These are phyloP conservation scores for Mycena rebaudengoi DNA, from an alignment of 768 basidiomycete genomes.

Conservation along the genomic window DNA sequence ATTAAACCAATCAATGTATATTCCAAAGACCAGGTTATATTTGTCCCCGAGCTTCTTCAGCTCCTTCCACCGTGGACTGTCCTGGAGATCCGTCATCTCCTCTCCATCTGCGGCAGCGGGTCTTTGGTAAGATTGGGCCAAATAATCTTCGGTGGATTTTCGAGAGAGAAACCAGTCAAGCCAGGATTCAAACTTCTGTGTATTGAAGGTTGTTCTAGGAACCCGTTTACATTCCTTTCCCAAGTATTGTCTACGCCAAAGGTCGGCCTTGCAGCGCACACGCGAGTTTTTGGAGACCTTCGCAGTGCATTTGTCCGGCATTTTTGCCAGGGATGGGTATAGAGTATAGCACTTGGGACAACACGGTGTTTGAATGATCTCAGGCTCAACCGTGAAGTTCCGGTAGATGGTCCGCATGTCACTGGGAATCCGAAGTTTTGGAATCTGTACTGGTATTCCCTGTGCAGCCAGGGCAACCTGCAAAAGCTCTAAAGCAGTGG, in stretches of 20 bases:
- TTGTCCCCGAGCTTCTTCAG: background rate
- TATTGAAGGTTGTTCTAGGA: conserved; percentile 14
- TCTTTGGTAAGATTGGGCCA: conserved; percentile 1
- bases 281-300: conserved; percentile 14
- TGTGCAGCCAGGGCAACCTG: conserved; percentile 8
- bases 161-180: conserved; percentile 14
- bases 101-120: conserved; percentile 10
- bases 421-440: conserved; percentile 12
- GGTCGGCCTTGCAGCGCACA: conserved; percentile 8
- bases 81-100: conserved; percentile 16
- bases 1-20: conserved; percentile 39
- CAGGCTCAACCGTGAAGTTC: conserved; percentile 4
- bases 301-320: conserved; percentile 17
- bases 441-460: conserved; percentile 12
- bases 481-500: conserved; percentile 4
- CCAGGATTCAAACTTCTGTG: conserved; percentile 21
- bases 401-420: conserved; percentile 16
- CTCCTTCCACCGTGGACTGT: conserved; percentile 22
- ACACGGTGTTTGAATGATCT: conserved; percentile 14
- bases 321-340: conserved; percentile 11
- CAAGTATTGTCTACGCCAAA: conserved; percentile 16
- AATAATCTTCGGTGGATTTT: conserved; percentile 11
- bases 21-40: conserved; percentile 28
- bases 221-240: conserved; percentile 13
- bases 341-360: conserved; percentile 22